Percentiles rank a stretch among this genome's conserved stretches.
phyloP scores from a whole-genome alignment of 1,284 basidiomycete species.

The Neolentinus lepideus region DNA sequence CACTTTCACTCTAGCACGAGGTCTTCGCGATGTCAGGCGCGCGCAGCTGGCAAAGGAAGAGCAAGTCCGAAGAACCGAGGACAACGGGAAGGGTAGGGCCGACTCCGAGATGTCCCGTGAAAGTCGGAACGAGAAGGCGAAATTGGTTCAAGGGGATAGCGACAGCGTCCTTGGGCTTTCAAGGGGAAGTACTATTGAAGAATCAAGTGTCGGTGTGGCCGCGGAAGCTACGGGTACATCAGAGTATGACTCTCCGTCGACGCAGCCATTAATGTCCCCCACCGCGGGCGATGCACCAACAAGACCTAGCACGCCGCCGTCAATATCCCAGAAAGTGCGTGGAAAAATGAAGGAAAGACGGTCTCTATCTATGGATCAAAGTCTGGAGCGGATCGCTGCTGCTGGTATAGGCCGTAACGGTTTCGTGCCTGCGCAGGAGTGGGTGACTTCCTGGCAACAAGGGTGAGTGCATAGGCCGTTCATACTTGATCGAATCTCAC shows the following conservation, averaged over 20 bases:
- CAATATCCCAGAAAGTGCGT: conserved; percentile 71
- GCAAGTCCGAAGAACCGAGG: conserved; percentile 33
- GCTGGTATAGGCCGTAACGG: conserved; percentile 77
- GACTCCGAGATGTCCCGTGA: conserved; percentile 17
- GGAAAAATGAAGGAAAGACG: conserved; percentile 80
- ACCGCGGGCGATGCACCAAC: conserved; percentile 26
- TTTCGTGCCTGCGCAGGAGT: conserved; percentile 91
- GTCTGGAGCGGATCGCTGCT: conserved; percentile 56
- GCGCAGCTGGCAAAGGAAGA: conserved; percentile 69
- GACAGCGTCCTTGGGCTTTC: conserved; percentile 3
- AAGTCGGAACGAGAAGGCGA: conserved; percentile 54
- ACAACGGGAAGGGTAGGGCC: conserved; percentile 23
- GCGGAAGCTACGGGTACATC: neutral
- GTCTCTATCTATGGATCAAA: conserved; percentile 48
- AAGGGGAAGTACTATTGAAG: neutral
- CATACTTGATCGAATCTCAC: conserved; percentile 6
- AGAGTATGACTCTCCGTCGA: conserved; percentile 16
- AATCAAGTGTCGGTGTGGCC: conserved; percentile 3
- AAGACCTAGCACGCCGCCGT: conserved; percentile 13
- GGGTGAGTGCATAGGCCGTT: conserved; percentile 42
- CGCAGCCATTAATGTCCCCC: conserved; percentile 33
- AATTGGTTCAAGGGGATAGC: conserved; percentile 43
- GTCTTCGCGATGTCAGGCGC: conserved; percentile 78
- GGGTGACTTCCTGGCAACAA: conserved; percentile 88
- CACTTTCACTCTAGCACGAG: conserved; percentile 79